phyloP scores from a whole-genome alignment of 139 green algal species.

The Coelastrella sp. region DNA sequence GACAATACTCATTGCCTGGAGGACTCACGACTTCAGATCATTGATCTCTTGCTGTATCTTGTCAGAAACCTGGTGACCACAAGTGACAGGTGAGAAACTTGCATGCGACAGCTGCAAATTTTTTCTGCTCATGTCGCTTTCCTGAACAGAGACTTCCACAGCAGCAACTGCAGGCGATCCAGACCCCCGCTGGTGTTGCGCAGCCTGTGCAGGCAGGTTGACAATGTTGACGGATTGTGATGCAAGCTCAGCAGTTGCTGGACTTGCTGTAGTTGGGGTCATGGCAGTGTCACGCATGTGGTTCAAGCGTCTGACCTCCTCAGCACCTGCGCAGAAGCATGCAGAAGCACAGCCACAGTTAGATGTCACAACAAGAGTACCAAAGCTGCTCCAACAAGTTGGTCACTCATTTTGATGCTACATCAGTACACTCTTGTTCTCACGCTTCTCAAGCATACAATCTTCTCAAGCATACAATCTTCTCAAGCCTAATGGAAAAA shows the following conservation, averaged over 20 bases:
- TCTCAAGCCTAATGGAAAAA: too few species aligned
- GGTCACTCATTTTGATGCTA: too few species aligned
- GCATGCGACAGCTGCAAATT: neutral
- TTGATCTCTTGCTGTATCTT: conserved; percentile 30
- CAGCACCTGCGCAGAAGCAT: conserved; percentile 4
- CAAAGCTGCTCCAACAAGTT: too few species aligned
- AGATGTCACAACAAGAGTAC: too few species aligned
- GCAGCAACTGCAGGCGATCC: neutral
- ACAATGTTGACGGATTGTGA: neutral
- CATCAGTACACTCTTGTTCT: too few species aligned
- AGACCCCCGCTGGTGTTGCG: neutral
- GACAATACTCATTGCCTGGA: neutral
- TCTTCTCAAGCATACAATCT: too few species aligned
- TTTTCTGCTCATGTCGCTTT: neutral
- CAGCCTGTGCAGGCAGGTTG: neutral
- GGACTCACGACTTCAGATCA: conserved; percentile 4
- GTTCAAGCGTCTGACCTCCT: conserved; percentile 4
- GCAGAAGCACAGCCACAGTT: neutral
- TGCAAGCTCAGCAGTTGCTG: neutral
- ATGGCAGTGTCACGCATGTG: neutral
- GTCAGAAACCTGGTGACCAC: neutral
- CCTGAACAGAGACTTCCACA: neutral
- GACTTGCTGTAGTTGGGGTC: neutral
- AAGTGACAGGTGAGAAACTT: too few species aligned
- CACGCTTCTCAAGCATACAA: too few species aligned